Conservation (phyloP, 129 eudicot genomes). For the Lactuca saligna region DNA sequence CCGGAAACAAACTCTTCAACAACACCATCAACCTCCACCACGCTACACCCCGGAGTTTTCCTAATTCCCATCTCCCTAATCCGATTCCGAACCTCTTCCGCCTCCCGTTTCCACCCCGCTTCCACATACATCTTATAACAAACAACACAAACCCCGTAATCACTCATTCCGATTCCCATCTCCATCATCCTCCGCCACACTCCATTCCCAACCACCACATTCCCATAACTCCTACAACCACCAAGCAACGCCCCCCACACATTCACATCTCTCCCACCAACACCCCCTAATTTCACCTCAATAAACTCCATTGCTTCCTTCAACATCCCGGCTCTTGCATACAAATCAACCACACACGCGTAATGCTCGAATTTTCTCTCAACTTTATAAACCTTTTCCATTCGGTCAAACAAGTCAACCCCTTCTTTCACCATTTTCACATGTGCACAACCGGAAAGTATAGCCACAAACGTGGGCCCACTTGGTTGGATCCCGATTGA, state of each 20-base stretch:
- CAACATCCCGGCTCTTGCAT: conserved; percentile 51
- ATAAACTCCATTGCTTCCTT: conserved; percentile 53
- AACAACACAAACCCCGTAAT: conserved; percentile 50
- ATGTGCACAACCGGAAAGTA: conserved; percentile 64
- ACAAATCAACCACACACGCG: conserved; percentile 69
- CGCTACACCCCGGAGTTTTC: conserved; percentile 67
- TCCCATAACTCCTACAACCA: conserved; percentile 53
- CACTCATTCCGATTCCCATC: conserved; percentile 38
- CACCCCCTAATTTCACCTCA: conserved; percentile 39
- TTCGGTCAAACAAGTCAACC: conserved; percentile 42
- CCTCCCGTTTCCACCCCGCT: conserved; percentile 60
- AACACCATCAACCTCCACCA: conserved; percentile 50
- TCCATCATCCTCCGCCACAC: conserved; percentile 45
- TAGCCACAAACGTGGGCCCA: conserved; percentile 53
- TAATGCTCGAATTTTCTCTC: conserved; percentile 49
- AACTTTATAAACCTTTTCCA: conserved; percentile 39
- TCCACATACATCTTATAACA: conserved; percentile 59
- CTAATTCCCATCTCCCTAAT: conserved; percentile 34
- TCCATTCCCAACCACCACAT: conserved; percentile 41
- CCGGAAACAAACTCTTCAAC: conserved; percentile 55
- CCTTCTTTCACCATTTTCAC: conserved; percentile 50
- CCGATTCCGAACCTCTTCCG: conserved; percentile 39
- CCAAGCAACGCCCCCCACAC: conserved; percentile 65
- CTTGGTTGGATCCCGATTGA: conserved; percentile 35
- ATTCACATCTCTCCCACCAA: conserved; percentile 45